A percentile compares a stretch with the other conserved stretches of the same genome.
These are phyloP conservation scores for Skeletonema tropicum DNA, from an alignment of 108 stramenopile genomes.

Conservation along the genomic window DNA sequence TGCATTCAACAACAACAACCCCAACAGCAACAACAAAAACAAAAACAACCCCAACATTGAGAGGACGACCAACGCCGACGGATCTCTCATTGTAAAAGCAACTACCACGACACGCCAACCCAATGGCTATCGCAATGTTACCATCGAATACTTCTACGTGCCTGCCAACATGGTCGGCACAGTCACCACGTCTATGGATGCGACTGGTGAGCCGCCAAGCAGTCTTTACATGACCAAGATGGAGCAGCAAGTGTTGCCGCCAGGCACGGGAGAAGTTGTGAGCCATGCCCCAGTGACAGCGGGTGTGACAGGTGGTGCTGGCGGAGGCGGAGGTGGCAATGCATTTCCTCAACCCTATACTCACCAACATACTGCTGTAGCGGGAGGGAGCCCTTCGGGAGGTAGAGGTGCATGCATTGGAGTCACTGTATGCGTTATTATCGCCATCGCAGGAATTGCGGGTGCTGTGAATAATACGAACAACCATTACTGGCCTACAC, in stretches of 20 bases:
- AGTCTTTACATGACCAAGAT: constrained; percentile 29
- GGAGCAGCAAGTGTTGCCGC: constrained; percentile 18
- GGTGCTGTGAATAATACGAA: neutral
- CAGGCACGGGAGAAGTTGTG: neutral
- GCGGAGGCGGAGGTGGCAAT: neutral
- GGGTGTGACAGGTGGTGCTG: neutral
- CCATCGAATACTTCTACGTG: constrained; percentile 13
- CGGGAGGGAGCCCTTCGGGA: neutral
- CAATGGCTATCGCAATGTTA: constrained; percentile 14
- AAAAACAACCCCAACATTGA: neutral
- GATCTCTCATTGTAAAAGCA: constrained; percentile 11
- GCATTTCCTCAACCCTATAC: neutral
- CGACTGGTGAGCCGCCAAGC: constrained; percentile 22
- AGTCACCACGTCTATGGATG: constrained; percentile 7
- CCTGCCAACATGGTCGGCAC: constrained; percentile 12
- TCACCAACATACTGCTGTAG: neutral
- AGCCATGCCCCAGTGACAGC: constrained; percentile 14
- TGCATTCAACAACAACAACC: neutral
- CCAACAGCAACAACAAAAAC: too few relatives aligned
- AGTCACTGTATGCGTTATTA: neutral
- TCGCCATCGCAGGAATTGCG: neutral
- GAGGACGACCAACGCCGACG: constrained; percentile 18
- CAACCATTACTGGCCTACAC: neutral
- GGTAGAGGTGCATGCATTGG: neutral
- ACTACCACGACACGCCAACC: neutral